Evolutionary conservation across 2,329 filamentous ascomycete genomes (phyloP), one percentile per base, ranked within the genome.

Genomic region (Aurifilum marmelostoma): DNA sequence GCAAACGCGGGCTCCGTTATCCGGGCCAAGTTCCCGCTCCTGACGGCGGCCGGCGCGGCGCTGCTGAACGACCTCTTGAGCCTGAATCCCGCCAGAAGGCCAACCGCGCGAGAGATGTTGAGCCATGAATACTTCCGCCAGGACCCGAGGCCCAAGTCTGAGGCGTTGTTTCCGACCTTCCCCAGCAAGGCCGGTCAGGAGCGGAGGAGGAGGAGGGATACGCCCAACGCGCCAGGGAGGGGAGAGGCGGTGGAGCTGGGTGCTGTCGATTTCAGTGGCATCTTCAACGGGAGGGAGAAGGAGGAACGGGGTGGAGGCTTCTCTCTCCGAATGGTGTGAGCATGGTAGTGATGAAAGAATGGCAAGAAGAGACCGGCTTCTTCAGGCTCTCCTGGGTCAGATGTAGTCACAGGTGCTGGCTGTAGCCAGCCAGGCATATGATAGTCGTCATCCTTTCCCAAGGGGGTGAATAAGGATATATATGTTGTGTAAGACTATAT

Each of bases 91-190:
- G 84, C 83, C 0, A 79, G 81, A 6, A 84, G 96, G 24, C 93
- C 93, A 0, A 85, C 87, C 1, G 93, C 95, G 1, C 83, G 83
- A 63, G 87, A 94, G 70, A 89, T 97, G 77, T 84, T 98, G 47
- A 82, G 85, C 62, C 93, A 97, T 78, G 84, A 89, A 47, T 99
- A 97, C 79, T 99, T 99, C 79, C 84, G 79, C 24, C 94, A 98
- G 80, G 91, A 97, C 74, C 96, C 96, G 0, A 92, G 92, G 71
- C 93, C 94, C 1, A 98, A 98, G 81, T 89, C 91, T 9, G 91
- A 93, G 77, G 91, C 91, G 75, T 91, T 99, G 90, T 98, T 99
- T 77, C 96, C 96, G 2, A 98, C 96, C 0, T 99, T 98, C 78
- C 96, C 96, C 0, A 96, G 92, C 75, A 97, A 97, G 79, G 96